These are phyloP conservation scores for Astrothelium macrocarpum DNA, from an alignment of 495 filamentous ascomycete species.

Conservation along the genomic window DNA sequence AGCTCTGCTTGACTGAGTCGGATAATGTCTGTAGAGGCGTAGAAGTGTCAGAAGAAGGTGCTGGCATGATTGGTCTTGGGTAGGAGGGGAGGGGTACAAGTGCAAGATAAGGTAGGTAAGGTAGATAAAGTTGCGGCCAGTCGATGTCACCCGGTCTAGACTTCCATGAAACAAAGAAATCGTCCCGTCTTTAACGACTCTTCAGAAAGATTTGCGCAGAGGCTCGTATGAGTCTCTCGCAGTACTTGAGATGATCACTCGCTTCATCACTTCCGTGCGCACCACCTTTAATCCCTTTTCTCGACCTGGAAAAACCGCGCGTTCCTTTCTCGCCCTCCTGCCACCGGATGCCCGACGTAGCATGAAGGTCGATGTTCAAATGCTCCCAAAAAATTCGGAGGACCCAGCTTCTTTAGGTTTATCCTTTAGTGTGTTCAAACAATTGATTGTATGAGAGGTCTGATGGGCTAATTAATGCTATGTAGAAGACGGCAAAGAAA, in stretches of 20 bases:
- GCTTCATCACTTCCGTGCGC: slow-evolving; percentile 72
- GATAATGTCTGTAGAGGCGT: slow-evolving; percentile 50
- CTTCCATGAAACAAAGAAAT: neutral
- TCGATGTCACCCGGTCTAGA: neutral
- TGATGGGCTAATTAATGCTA: neutral
- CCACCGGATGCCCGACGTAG: slow-evolving; percentile 62
- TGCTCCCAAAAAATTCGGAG: slow-evolving; percentile 55
- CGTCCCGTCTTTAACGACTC: neutral
- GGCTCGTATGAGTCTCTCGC: neutral
- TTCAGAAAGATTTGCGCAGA: too few species aligned
- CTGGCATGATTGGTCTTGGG: neutral
- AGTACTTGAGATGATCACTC: slow-evolving; percentile 68
- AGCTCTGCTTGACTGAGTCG: slow-evolving; percentile 54
- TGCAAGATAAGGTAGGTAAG: too few species aligned
- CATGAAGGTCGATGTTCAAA: slow-evolving; percentile 69
- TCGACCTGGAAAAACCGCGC: slow-evolving; percentile 58
- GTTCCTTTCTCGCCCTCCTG: slow-evolving; percentile 79
- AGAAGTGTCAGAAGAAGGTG: neutral
- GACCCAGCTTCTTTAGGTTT: slow-evolving; percentile 55
- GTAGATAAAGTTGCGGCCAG: neutral
- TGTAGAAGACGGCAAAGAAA: slow-evolving; percentile 76
- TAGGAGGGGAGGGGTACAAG: too few species aligned
- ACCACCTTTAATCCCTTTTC: slow-evolving; percentile 91
- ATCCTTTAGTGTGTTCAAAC: slow-evolving; percentile 66
- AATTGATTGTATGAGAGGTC: too few species aligned